These are phyloP conservation scores for Mycena polygramma DNA, from an alignment of 768 basidiomycete genomes.

Conservation along the genomic window DNA sequence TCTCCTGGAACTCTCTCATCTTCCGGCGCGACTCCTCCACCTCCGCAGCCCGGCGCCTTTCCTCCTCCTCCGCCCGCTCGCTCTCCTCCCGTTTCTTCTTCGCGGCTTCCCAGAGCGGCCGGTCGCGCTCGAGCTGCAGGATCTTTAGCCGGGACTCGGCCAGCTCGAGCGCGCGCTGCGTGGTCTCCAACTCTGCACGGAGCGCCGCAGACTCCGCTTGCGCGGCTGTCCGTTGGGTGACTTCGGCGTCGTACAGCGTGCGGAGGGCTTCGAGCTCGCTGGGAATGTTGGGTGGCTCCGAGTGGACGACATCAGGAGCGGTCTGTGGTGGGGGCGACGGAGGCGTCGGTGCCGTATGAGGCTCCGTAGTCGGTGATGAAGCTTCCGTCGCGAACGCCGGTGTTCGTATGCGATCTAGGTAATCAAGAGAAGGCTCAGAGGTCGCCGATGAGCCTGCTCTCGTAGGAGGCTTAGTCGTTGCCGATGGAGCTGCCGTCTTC, in stretches of 20 bases:
- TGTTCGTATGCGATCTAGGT: no score
- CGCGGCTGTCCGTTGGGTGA: not conserved
- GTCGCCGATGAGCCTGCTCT: no score
- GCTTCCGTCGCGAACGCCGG: no score
- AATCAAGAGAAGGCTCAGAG: no score
- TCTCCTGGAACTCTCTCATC: no score
- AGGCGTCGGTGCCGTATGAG: not conserved
- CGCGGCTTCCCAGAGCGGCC: constrained; percentile 30
- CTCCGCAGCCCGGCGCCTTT: constrained; percentile 17
- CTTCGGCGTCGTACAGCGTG: constrained; percentile 12
- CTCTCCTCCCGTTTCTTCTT: constrained; percentile 25
- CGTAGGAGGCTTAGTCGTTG: no score
- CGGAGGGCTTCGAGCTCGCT: constrained; percentile 4
- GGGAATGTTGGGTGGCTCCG: no score
- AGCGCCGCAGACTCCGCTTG: not conserved
- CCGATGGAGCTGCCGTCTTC: no score
- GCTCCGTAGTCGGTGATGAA: not conserved
- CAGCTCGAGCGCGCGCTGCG: constrained; percentile 21
- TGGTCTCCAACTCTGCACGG: constrained; percentile 9
- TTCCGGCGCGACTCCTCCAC: no score
- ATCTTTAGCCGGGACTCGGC: constrained; percentile 32
- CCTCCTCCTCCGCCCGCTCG: constrained; percentile 24
- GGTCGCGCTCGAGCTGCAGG: constrained; percentile 29
- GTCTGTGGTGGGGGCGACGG: not conserved
- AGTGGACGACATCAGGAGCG: not conserved